These are phyloP conservation scores for Pseudonectria foliicola DNA, from an alignment of 2,329 filamentous ascomycete genomes.

Conservation along the genomic window DNA sequence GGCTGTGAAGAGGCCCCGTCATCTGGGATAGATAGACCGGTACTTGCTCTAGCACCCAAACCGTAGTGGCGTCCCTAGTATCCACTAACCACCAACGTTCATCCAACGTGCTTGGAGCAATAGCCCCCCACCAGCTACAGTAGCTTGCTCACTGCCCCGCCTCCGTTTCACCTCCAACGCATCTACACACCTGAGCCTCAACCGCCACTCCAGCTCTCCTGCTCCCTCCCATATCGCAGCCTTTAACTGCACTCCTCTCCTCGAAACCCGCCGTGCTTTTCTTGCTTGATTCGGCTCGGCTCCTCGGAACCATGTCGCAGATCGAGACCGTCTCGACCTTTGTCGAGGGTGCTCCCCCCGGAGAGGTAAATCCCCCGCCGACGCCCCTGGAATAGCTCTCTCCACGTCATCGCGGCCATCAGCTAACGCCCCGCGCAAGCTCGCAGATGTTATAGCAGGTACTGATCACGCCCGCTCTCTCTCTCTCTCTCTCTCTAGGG, in stretches of 20 bases:
- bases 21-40: no score
- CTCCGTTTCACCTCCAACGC: slow-evolving; percentile 8
- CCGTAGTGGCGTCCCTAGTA: no score
- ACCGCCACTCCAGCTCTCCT: not conserved
- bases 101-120: no score
- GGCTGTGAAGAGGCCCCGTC: no score
- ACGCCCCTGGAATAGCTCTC: slow-evolving; percentile 2
- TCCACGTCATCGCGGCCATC: slow-evolving; percentile 14
- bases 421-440: slow-evolving; percentile 43
- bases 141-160: no score
- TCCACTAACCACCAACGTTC: no score
- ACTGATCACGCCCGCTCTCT: slow-evolving; percentile 24
- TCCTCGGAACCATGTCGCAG: slow-evolving; percentile 27
- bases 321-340: slow-evolving; percentile 63
- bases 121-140: not conserved
- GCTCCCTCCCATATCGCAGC: not conserved
- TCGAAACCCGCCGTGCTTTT: slow-evolving; percentile 4
- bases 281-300: no score
- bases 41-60: no score
- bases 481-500: no score
- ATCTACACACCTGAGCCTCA: slow-evolving; percentile 1
- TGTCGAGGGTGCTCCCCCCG: slow-evolving; percentile 87
- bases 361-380: slow-evolving; percentile 63
- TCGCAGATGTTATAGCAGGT: slow-evolving; percentile 84
- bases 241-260: slow-evolving; percentile 1